Conservation (phyloP, 208 protist genomes). For the Trypanosoma grayi region DNA sequence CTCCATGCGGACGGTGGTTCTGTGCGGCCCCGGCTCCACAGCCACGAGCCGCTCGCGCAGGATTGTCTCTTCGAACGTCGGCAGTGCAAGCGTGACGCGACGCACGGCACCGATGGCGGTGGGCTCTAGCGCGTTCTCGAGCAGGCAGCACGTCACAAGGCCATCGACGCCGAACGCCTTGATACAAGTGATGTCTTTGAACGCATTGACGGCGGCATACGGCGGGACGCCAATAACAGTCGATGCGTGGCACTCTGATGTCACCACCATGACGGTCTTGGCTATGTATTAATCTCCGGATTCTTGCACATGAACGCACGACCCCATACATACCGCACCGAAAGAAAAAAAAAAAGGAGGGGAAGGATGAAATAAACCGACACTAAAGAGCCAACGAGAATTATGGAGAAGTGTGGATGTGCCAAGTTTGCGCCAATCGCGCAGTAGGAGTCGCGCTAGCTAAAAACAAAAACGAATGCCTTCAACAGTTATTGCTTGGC, state of each 20-base stretch:
- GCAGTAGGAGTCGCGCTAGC: too few species aligned
- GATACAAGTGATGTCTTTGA: constrained; percentile 35
- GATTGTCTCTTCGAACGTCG: constrained; percentile 28
- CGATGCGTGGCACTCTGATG: constrained; percentile 22
- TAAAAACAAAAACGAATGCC: not conserved
- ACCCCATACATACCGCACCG: not conserved
- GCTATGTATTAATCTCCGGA: not conserved
- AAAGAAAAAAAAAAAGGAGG: constrained; percentile 14
- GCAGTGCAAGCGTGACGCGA: constrained; percentile 31
- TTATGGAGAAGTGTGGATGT: not conserved
- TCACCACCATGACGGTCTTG: constrained; percentile 1
- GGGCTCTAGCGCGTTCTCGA: constrained; percentile 32
- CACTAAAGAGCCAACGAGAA: not conserved
- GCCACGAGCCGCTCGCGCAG: constrained; percentile 37
- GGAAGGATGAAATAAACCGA: not conserved
- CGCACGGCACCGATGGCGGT: constrained; percentile 28
- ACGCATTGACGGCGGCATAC: constrained; percentile 19
- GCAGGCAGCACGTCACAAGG: constrained; percentile 37
- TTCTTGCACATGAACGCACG: not conserved
- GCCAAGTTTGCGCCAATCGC: too few species aligned
- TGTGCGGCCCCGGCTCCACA: constrained; percentile 8
- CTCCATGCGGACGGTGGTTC: constrained; percentile 25
- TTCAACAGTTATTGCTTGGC: too few species aligned
- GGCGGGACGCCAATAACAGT: constrained; percentile 43
- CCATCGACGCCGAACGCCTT: constrained; percentile 32